Evolutionary conservation across 2,329 filamentous ascomycete genomes (phyloP), one percentile per base, ranked within the genome.

Genomic region (Ophiostoma himal-ulmi): DNA sequence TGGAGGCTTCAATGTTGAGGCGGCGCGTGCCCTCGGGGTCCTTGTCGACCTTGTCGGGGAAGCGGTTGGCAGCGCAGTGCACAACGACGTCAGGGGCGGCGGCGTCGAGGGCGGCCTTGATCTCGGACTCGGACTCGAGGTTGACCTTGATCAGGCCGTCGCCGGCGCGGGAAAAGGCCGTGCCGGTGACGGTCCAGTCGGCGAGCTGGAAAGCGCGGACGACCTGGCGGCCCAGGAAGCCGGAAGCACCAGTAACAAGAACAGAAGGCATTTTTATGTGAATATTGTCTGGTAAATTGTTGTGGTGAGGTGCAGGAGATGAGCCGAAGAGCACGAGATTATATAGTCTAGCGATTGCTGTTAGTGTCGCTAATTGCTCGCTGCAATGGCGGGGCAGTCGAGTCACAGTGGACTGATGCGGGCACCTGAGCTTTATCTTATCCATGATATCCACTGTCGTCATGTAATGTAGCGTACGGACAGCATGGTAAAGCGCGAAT

Each of bases 1-100:
- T 81, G 66, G 91, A 91, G 2, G 92, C 90, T 3, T 87, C 83
- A 14, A 94, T 87, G 76, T 96, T 96, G 75, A 96, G 83, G 22
- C 84, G 85, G 72, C 85, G 86, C 3, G 93, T 92, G 69, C 88
- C 91, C 71, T 89, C 86, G 2, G 93, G 93, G 78, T 97, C 88
- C 74, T 87, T 85, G 75, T 93, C 90, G 76, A 93, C 94, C 77
- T 91, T 90, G 79, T 97, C 93, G 1, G 94, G 93, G 76, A 90
- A 96, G 73, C 92, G 88, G 79, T 96, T 94, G 65, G 93, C 93
- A 57, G 93, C 94, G 77, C 91, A 94, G 78, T 96, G 93, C 48
- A 96, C 86, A 64, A 96, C 88, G 69, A 91, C 92, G 72, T 89
- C 82, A 7, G 92, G 92, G 76, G 91, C 92, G 52, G 82, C 80